Percentiles rank a stretch among this genome's conserved stretches.
These are phyloP conservation scores for Gelatoporia subvermispora DNA, from an alignment of 768 basidiomycete genomes.

Conservation along the genomic window DNA sequence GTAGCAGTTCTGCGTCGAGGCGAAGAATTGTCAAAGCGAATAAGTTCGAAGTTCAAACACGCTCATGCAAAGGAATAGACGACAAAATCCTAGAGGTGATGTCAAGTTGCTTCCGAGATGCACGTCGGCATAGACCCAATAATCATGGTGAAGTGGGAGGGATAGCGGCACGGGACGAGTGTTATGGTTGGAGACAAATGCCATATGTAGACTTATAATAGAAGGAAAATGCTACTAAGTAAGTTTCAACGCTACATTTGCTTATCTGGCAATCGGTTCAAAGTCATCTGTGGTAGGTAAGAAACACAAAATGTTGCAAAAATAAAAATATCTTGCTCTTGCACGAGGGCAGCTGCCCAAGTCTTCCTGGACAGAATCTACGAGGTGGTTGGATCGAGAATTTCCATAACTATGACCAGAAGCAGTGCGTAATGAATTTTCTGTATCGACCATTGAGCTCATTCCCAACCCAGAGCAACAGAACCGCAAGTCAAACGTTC, in stretches of 20 bases:
- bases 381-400: no score
- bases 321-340: no score
- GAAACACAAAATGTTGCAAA: no score
- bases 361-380: conserved; percentile 4
- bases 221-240: conserved; percentile 1
- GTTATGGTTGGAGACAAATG: background rate
- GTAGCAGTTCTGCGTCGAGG: background rate
- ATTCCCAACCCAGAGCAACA: conserved; percentile 22
- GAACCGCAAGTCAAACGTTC: conserved; percentile 35
- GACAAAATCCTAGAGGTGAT: background rate
- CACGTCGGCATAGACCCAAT: background rate
- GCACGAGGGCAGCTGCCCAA: background rate
- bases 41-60: background rate
- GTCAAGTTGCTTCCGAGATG: background rate
- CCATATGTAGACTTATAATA: background rate
- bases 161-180: background rate
- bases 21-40: background rate
- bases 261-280: background rate
- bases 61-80: background rate
- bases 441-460: background rate
- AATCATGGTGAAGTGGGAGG: background rate
- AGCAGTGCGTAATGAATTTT: conserved; percentile 30
- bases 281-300: no score
- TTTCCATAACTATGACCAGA: conserved; percentile 29
- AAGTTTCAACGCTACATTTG: background rate